These are phyloP conservation scores for Staphylotrichum longicolle DNA, from an alignment of 495 filamentous ascomycete species.

Conservation along the genomic window DNA sequence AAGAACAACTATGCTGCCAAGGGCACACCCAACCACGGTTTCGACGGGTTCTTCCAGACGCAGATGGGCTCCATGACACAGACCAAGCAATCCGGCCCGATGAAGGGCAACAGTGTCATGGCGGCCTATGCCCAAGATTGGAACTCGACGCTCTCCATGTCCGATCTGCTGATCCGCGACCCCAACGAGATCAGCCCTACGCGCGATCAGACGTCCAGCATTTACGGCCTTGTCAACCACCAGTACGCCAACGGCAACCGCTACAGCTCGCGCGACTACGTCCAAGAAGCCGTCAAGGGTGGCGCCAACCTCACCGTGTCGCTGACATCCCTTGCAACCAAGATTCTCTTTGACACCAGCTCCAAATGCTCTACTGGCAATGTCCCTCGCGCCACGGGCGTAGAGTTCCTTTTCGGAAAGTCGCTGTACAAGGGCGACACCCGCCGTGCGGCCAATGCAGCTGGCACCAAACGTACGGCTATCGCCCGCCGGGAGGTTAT, in stretches of 20 bases:
- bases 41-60: constrained; percentile 32
- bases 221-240: constrained; percentile 37
- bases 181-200: constrained; percentile 33
- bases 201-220: constrained; percentile 35
- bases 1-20: constrained; percentile 5
- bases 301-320: constrained; percentile 36
- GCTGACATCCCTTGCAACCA: constrained; percentile 37
- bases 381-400: background rate
- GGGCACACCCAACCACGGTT: constrained; percentile 5
- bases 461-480: constrained; percentile 1
- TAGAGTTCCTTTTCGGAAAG: constrained; percentile 9
- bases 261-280: constrained; percentile 39
- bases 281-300: constrained; percentile 30
- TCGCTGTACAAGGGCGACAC: constrained; percentile 7
- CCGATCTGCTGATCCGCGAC: constrained; percentile 33
- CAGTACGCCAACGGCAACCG: constrained; percentile 37
- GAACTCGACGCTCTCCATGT: constrained; percentile 28
- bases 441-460: background rate
- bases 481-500: constrained; percentile 9
- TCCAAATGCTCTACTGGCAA: background rate
- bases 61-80: constrained; percentile 36
- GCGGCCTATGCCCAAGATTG: constrained; percentile 31
- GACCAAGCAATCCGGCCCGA: constrained; percentile 21
- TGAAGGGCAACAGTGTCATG: constrained; percentile 36
- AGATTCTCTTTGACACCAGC: constrained; percentile 17